These are phyloP conservation scores for Chloris gayana DNA, from an alignment of 176 grass and related monocot species.

Conservation along the genomic window DNA sequence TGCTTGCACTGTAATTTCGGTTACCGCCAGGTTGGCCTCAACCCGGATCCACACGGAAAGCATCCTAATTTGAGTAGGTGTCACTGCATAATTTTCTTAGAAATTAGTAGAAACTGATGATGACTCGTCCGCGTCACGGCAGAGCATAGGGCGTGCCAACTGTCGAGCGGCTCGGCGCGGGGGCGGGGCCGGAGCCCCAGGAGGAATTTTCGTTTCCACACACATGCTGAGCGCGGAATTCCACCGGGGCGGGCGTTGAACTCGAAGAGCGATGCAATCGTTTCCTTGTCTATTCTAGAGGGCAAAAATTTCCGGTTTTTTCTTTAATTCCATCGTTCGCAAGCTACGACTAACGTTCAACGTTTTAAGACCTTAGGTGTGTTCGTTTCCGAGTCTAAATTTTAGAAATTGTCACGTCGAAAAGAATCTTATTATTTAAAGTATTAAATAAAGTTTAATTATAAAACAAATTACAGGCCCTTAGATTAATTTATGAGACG, in stretches of 20 bases:
- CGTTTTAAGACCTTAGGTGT: too few relatives aligned
- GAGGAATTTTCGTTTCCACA: not conserved
- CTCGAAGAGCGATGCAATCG: not conserved
- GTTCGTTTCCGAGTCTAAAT: too few relatives aligned
- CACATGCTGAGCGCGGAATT: not conserved
- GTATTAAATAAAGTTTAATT: too few relatives aligned
- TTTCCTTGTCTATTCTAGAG: not conserved
- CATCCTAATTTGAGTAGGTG: slow-evolving; percentile 4
- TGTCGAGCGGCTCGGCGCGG: not conserved
- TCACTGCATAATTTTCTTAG: not conserved
- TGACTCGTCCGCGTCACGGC: not conserved
- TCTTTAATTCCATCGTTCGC: not conserved
- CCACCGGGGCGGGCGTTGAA: not conserved
- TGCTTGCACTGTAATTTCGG: not conserved
- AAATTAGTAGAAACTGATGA: not conserved
- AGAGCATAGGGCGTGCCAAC: not conserved
- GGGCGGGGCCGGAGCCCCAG: not conserved
- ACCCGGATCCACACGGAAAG: slow-evolving; percentile 18
- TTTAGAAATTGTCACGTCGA: too few relatives aligned
- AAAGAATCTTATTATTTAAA: too few relatives aligned
- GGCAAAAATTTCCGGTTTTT: not conserved
- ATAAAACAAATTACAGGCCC: too few relatives aligned
- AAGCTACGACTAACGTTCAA: too few relatives aligned
- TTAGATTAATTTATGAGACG: too few relatives aligned
- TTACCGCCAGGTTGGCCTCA: not conserved